Base-by-base conservation (phyloP, 192 early-diverging fungal species). In the Entophlyctis luteolus region DNA sequence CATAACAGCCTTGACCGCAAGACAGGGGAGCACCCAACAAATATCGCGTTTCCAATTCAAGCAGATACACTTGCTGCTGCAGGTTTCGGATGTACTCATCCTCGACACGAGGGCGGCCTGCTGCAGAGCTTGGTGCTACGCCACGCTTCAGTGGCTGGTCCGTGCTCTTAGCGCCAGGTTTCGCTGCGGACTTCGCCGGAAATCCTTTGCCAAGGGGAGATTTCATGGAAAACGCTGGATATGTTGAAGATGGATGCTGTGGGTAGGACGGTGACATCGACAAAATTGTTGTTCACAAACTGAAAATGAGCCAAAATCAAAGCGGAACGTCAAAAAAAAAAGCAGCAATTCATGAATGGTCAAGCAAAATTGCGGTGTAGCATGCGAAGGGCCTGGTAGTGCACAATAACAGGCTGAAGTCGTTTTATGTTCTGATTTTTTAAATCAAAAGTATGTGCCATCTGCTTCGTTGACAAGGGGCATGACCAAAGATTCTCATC, bases 21-120 rank as follows among this genome's bases (percentile, higher is more conserved):
- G n/a, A 42, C 39, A 42, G 33, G 14, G 23, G 55, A 34, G n/a
- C 1, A 14, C 4, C 71, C 62, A 65, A 81, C 81, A 85, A 65
- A 72, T 84, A 85, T 48, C 84, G 33, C 2, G 84, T 85, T 62
- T 85, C 84, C 25, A 85, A 62, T 63, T 85, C 84, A 29, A 85
- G 62, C 20, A 85, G 62, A 68, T 84, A 85, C 5, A 85, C 73
- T 62, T 85, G 84, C 54, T 85, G 84, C 68, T 85, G 81, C 45
- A 85, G 62, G 65, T 83, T 85, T 48, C 73, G 47, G 22, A 85
- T 73, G 48, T 84, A 85, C 46, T 85, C 84, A n/a, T 81, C 72
- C 31, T 75, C 75, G 16, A 76, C 68, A 16, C 63, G 63, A 6
- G 63, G 55, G 52, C 63, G 27, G 23, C 36, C 36, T 35, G 29